Conservation (phyloP, 768 basidiomycete species). For the Mycena metata region DNA sequence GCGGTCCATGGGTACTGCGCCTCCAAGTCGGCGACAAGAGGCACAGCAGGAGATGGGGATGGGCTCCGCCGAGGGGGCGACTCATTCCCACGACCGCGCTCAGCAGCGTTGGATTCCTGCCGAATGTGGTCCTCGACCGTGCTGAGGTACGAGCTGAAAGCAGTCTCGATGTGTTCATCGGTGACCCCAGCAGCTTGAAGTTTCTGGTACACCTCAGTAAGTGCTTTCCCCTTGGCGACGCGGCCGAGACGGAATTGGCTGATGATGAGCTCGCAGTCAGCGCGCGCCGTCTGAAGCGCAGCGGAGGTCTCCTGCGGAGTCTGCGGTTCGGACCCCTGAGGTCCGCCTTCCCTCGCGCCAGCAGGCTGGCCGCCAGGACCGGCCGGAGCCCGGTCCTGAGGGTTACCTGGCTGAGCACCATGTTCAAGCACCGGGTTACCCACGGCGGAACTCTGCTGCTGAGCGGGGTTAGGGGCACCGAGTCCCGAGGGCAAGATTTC, state of each 20-base stretch:
- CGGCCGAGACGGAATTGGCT: slow-evolving; percentile 5
- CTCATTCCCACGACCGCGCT: neutral
- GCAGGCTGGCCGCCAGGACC: neutral
- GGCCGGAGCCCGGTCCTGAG: neutral
- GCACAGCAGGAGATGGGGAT: neutral
- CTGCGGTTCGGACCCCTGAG: too few species aligned
- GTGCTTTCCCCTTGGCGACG: neutral
- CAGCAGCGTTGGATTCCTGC: neutral
- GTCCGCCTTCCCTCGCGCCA: neutral
- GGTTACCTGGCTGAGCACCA: neutral
- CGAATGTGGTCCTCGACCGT: slow-evolving; percentile 9
- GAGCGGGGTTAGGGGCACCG: neutral
- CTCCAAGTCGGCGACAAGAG: neutral
- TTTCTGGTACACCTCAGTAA: slow-evolving; percentile 5
- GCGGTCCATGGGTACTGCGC: neutral
- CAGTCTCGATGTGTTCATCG: neutral
- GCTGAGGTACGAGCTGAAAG: slow-evolving; percentile 13
- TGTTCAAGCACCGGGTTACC: neutral
- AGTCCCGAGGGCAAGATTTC: neutral
- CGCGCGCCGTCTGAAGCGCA: neutral
- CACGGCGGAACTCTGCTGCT: neutral
- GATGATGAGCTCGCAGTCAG: slow-evolving; percentile 13
- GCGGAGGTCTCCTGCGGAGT: neutral
- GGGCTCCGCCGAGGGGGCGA: neutral
- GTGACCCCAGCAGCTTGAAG: neutral